Evolutionary conservation across 768 basidiomycete genomes (phyloP), one percentile per base, ranked within the genome.

Genomic region (Boletus rubescentipes): DNA sequence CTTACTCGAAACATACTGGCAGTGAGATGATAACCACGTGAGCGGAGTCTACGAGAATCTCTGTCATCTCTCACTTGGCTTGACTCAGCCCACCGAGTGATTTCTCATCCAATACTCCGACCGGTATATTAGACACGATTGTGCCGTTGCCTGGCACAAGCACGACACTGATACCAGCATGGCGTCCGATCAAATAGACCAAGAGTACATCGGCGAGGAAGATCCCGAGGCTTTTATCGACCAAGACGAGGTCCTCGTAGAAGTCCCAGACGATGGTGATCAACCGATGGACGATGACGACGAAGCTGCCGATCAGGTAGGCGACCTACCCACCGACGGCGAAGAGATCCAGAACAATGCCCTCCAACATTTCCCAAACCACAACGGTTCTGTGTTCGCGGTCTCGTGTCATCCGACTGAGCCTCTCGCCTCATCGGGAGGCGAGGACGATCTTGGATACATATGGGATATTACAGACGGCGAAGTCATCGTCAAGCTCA

Each of bases 381-480:
- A 98, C 71, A 67, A 69, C 15, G 72, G 79, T 23, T 94, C 96
- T 16, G 90, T 98, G 31, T 99, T 97, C 69, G 73, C 86, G 31
- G 77, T 98, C 36, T 77, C 93, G 4, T 79, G 83, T 32, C 97
- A 99, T 67, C 96, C 97, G 0, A 82, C 82, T 14, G 78, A 76
- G 48, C 83, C 88, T 4, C 77, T 98, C 20, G 94, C 92, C 8
- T 87, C 84, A 20, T 93, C 94, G 1, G 97, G 97, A 26, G 97
- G 93, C 18, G 93, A 97, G 71, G 97, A 98, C 68, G 95, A 98
- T 67, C 70, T 91, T 0, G 97, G 91, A 35, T 98, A 91, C 73
- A 82, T 99, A 61, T 99, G 93, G 92, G 84, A 93, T 60, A 84
- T 91, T 45, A 85, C 84, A 3, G 84, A 86, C 40, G 92, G 93